Evolutionary conservation across 192 early-diverging fungal genomes (phyloP).

Genomic region (Linderina pennispora): DNA sequence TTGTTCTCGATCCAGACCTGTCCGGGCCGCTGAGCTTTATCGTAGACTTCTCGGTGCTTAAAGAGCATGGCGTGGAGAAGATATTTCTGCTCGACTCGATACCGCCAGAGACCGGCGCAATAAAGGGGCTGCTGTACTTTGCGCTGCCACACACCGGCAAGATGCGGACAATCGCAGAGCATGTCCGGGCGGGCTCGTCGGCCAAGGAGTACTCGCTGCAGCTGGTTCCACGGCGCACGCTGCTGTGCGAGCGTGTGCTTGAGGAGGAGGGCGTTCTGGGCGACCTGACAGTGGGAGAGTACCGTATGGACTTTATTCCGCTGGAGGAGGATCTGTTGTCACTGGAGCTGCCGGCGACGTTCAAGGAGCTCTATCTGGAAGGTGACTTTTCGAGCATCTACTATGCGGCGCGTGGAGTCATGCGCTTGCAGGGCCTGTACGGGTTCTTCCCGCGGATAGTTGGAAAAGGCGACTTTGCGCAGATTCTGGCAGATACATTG

Average conservation of each 20-base stretch:
- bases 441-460: constrained; percentile 87
- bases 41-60: constrained; percentile 81
- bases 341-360: constrained; percentile 78
- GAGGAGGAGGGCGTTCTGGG: constrained; percentile 92
- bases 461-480: constrained; percentile 83
- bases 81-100: constrained; percentile 76
- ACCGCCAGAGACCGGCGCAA: constrained; percentile 60
- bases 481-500: constrained; percentile 67
- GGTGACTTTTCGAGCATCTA: constrained; percentile 40
- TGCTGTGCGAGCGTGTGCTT: constrained; percentile 88
- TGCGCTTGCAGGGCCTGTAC: constrained; percentile 84
- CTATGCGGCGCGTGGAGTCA: constrained; percentile 57
- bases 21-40: constrained; percentile 80
- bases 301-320: constrained; percentile 83
- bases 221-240: constrained; percentile 84
- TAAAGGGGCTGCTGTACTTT: constrained; percentile 74
- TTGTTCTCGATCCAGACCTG: constrained; percentile 82
- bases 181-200: constrained; percentile 17
- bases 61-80: constrained; percentile 96
- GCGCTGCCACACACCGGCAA: constrained; percentile 69
- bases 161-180: constrained; percentile 77
- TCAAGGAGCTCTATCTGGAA: constrained; percentile 74
- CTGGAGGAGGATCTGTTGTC: constrained; percentile 88
- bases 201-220: constrained; percentile 60
- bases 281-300: constrained; percentile 79